A percentile compares a stretch with the other conserved stretches of the same genome.
Conservation (phyloP, 257 asterid species). For the Osmanthus fragrans region DNA sequence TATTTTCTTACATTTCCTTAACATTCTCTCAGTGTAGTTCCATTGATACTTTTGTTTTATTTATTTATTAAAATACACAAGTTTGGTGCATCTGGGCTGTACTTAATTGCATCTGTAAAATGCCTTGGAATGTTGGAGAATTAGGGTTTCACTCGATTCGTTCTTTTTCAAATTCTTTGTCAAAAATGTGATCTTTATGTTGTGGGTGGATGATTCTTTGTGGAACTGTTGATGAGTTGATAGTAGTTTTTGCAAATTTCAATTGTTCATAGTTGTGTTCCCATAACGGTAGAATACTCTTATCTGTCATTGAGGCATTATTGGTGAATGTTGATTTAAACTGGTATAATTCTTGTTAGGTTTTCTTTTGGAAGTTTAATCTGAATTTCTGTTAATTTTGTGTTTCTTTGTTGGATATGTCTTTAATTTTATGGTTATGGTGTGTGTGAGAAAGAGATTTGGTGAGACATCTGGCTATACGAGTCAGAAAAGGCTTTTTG, state of each 20-base stretch:
- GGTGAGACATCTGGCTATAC: constrained; percentile 9
- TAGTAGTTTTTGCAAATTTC: constrained; percentile 1
- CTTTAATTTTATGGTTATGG: neutral
- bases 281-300: neutral
- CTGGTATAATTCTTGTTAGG: constrained; percentile 22
- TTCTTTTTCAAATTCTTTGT: constrained; percentile 14
- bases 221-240: constrained; percentile 13
- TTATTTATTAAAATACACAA: neutral
- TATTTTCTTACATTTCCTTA: constrained; percentile 23
- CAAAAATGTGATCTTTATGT: constrained; percentile 18
- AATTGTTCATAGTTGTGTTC: neutral
- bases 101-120: constrained; percentile 5
- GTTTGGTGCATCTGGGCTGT: constrained; percentile 3
- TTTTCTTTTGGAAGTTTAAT: constrained; percentile 17
- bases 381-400: neutral
- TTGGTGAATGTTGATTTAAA: constrained; percentile 17
- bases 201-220: neutral
- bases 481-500: constrained; percentile 21
- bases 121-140: constrained; percentile 20
- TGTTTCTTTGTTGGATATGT: neutral
- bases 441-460: constrained; percentile 22
- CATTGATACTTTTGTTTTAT: constrained; percentile 20
- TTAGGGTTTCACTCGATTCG: constrained; percentile 9
- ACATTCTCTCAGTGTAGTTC: constrained; percentile 18
- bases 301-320: constrained; percentile 18